Evolutionary conservation across 2,329 filamentous ascomycete genomes (phyloP).

Genomic region (Tolypocladium sp.): DNA sequence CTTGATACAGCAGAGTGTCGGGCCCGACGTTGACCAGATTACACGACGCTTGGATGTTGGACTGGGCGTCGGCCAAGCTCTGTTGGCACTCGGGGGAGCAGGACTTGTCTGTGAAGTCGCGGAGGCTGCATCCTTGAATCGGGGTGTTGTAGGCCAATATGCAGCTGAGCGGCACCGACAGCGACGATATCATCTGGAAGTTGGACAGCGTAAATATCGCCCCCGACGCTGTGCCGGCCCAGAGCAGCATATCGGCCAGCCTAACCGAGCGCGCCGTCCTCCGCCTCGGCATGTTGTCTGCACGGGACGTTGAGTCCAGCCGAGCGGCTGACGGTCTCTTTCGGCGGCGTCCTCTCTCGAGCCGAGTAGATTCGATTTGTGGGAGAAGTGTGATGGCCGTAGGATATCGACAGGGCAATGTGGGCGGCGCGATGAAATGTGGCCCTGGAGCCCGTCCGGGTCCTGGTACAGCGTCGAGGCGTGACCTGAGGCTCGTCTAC

Average conservation of each 20-base stretch:
- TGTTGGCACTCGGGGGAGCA: constrained; percentile 29
- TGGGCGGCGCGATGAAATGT: not conserved
- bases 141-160: constrained; percentile 31
- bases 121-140: constrained; percentile 24
- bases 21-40: constrained; percentile 10
- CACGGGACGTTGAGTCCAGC: not conserved
- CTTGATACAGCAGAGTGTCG: constrained; percentile 26
- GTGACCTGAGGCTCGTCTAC: not conserved
- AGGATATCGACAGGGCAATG: not conserved
- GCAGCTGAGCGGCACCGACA: constrained; percentile 27
- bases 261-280: not conserved
- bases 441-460: not conserved
- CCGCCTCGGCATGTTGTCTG: constrained; percentile 1
- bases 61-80: constrained; percentile 17
- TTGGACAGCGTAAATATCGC: constrained; percentile 23
- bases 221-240: constrained; percentile 13
- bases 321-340: not conserved
- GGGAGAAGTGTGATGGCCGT: not conserved
- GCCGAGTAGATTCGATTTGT: not conserved
- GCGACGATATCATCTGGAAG: constrained; percentile 29
- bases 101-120: constrained; percentile 25
- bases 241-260: constrained; percentile 11
- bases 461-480: not conserved
- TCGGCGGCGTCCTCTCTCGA: not conserved
- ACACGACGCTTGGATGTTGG: constrained; percentile 18